Percentiles rank a stretch among this genome's conserved stretches.
Conservation (phyloP, 352 stramenopile genomes). For the Phytophthora multivora region DNA sequence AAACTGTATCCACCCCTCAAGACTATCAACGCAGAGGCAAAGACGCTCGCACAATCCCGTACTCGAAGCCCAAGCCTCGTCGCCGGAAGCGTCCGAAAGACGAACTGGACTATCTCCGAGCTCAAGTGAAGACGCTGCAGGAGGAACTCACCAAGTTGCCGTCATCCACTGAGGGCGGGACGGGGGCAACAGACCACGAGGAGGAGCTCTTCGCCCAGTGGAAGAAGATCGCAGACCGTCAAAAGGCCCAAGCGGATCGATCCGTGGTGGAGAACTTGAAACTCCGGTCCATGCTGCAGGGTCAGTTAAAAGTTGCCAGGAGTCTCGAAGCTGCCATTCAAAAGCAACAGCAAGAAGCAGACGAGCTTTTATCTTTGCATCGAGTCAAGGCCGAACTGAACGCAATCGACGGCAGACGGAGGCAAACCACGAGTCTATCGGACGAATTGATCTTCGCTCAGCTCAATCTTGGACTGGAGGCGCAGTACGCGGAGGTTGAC, state of each 20-base stretch:
- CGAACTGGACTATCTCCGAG: slow-evolving; percentile 39
- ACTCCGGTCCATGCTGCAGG: slow-evolving; percentile 34
- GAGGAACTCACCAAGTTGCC: slow-evolving; percentile 30
- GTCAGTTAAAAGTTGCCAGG: slow-evolving; percentile 29
- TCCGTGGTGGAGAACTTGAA: slow-evolving; percentile 34
- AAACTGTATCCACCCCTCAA: background rate
- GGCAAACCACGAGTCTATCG: slow-evolving; percentile 15
- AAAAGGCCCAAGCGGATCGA: slow-evolving; percentile 22
- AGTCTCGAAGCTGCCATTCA: slow-evolving; percentile 34
- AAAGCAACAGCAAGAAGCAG: slow-evolving; percentile 24
- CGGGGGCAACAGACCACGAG: background rate
- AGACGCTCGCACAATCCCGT: slow-evolving; percentile 12
- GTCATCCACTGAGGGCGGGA: background rate
- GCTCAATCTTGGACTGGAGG: slow-evolving; percentile 26
- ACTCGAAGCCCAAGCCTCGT: slow-evolving; percentile 17
- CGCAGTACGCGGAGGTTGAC: slow-evolving; percentile 27
- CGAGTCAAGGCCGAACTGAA: slow-evolving; percentile 1
- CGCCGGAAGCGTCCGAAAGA: slow-evolving; percentile 37
- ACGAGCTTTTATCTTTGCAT: slow-evolving; percentile 17
- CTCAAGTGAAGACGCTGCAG: slow-evolving; percentile 24
- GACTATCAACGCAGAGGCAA: slow-evolving; percentile 11
- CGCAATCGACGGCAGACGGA: slow-evolving; percentile 4
- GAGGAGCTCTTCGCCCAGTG: slow-evolving; percentile 31
- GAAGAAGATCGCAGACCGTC: slow-evolving; percentile 28
- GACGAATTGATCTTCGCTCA: slow-evolving; percentile 23